Conservation (phyloP, 2,329 filamentous ascomycete species). For the Aspergillus uvarum region DNA sequence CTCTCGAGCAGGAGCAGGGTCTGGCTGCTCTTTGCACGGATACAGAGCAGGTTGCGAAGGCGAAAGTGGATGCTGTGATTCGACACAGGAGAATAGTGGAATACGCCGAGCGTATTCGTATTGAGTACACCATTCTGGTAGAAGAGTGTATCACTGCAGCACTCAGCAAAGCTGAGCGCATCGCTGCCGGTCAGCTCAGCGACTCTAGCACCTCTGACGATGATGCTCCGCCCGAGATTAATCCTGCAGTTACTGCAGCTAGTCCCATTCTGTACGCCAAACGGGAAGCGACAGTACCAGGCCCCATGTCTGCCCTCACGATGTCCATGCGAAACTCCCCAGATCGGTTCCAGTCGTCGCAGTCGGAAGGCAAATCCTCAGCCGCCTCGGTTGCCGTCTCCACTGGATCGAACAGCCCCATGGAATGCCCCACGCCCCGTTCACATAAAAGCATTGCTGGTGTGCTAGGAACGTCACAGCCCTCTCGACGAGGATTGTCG, state of each 20-base stretch:
- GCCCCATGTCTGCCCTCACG: slow-evolving; percentile 52
- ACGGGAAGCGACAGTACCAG: slow-evolving; percentile 17
- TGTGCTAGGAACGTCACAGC: slow-evolving; percentile 57
- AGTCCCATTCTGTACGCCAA: slow-evolving; percentile 10
- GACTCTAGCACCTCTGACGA: slow-evolving; percentile 69
- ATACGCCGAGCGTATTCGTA: slow-evolving; percentile 90
- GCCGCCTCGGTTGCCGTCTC: slow-evolving; percentile 69
- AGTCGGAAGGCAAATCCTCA: slow-evolving; percentile 53
- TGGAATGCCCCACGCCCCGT: slow-evolving; percentile 85
- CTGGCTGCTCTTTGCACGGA: slow-evolving; percentile 84
- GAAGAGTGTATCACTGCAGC: slow-evolving; percentile 95
- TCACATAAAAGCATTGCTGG: slow-evolving; percentile 67
- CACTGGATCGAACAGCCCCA: slow-evolving; percentile 83
- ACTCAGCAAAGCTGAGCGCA: slow-evolving; percentile 81
- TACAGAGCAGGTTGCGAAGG: slow-evolving; percentile 77
- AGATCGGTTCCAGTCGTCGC: slow-evolving; percentile 48
- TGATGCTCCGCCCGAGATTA: slow-evolving; percentile 46
- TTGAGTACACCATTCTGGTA: slow-evolving; percentile 89
- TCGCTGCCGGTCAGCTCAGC: slow-evolving; percentile 79
- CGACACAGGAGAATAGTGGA: slow-evolving; percentile 91
- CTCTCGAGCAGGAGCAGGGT: slow-evolving; percentile 89
- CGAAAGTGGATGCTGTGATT: slow-evolving; percentile 90
- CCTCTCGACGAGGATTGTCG: slow-evolving; percentile 72
- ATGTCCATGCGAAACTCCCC: slow-evolving; percentile 57
- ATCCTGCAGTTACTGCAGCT: slow-evolving; percentile 10